A percentile compares a stretch with the other conserved stretches of the same genome.
Evolutionary conservation across 2,329 filamentous ascomycete genomes (phyloP).

Genomic region (Epichloe sibirici): DNA sequence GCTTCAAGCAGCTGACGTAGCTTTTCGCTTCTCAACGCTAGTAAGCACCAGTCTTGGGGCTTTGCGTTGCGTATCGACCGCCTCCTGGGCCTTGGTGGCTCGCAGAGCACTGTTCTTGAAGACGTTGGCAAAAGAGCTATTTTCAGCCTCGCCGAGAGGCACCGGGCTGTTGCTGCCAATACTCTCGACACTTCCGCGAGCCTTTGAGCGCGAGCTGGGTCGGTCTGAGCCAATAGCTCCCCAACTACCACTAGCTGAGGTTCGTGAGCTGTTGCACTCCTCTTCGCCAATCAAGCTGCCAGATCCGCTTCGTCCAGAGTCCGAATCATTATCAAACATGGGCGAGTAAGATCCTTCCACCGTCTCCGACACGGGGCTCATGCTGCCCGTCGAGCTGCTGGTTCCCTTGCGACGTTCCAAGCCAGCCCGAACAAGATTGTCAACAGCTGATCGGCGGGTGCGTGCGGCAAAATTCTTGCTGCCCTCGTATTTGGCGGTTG

Average conservation of each 20-base stretch:
- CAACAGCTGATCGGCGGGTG: constrained; percentile 80
- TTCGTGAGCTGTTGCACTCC: constrained; percentile 60
- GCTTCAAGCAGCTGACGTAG: constrained; percentile 14
- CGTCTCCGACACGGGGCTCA: constrained; percentile 81
- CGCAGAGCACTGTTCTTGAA: constrained; percentile 48
- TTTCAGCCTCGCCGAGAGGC: constrained; percentile 33
- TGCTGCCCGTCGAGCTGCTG: constrained; percentile 59
- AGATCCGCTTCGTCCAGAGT: constrained; percentile 59
- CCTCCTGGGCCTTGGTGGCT: constrained; percentile 40
- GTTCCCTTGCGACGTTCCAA: constrained; percentile 73
- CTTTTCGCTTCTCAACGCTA: constrained; percentile 80
- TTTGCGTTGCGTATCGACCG: constrained; percentile 56
- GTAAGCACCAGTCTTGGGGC: constrained; percentile 79
- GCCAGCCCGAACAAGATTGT: constrained; percentile 83
- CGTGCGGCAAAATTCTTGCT: constrained; percentile 96
- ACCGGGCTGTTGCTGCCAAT: constrained; percentile 41
- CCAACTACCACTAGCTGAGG: constrained; percentile 58
- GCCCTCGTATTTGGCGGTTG: constrained; percentile 84
- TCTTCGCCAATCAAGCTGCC: constrained; percentile 68
- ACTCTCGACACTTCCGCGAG: constrained; percentile 50
- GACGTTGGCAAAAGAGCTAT: constrained; percentile 51
- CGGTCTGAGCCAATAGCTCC: constrained; percentile 81
- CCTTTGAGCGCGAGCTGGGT: constrained; percentile 58
- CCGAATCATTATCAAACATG: constrained; percentile 61
- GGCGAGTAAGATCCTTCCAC: constrained; percentile 55